These are phyloP conservation scores for Lasiodiplodia hormozganensis DNA, from an alignment of 2,329 filamentous ascomycete genomes.

Conservation along the genomic window DNA sequence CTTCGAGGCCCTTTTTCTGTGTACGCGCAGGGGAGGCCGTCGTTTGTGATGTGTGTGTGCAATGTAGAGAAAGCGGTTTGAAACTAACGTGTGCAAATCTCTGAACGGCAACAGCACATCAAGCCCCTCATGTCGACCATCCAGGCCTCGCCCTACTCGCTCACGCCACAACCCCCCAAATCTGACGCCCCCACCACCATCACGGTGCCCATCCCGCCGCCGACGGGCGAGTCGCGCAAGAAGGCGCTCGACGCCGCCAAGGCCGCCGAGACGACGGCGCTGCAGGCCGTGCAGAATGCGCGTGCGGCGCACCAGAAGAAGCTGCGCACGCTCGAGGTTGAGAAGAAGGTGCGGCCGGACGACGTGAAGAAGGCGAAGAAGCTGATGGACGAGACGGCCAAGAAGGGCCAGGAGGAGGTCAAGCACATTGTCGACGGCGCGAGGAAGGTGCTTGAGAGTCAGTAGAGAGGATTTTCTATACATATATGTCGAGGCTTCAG, in stretches of 20 bases:
- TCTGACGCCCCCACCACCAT: slow-evolving; percentile 58
- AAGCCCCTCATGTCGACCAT: slow-evolving; percentile 63
- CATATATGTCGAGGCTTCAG: background rate
- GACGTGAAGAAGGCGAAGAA: slow-evolving; percentile 57
- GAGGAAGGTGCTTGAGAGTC: slow-evolving; percentile 54
- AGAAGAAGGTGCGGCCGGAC: slow-evolving; percentile 53
- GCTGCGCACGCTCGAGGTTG: slow-evolving; percentile 52
- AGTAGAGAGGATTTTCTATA: slow-evolving; percentile 24
- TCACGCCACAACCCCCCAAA: slow-evolving; percentile 59
- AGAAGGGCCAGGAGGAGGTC: slow-evolving; percentile 55
- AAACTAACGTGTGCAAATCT: too few relatives aligned
- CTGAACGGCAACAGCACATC: slow-evolving; percentile 52
- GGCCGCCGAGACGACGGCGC: slow-evolving; percentile 52
- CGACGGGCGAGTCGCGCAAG: slow-evolving; percentile 62
- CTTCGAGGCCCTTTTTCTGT: too few relatives aligned
- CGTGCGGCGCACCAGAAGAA: slow-evolving; percentile 58
- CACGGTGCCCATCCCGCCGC: slow-evolving; percentile 62
- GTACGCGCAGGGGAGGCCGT: too few relatives aligned
- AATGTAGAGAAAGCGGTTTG: background rate
- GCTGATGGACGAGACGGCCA: slow-evolving; percentile 59
- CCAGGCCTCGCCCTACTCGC: slow-evolving; percentile 57
- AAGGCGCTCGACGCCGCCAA: slow-evolving; percentile 47
- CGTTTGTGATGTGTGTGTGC: too few relatives aligned
- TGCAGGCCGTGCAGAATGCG: slow-evolving; percentile 51
- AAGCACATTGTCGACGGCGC: slow-evolving; percentile 58